Evolutionary conservation across 345 rosid genomes (phyloP).

Genomic region (Reutealis trisperma): DNA sequence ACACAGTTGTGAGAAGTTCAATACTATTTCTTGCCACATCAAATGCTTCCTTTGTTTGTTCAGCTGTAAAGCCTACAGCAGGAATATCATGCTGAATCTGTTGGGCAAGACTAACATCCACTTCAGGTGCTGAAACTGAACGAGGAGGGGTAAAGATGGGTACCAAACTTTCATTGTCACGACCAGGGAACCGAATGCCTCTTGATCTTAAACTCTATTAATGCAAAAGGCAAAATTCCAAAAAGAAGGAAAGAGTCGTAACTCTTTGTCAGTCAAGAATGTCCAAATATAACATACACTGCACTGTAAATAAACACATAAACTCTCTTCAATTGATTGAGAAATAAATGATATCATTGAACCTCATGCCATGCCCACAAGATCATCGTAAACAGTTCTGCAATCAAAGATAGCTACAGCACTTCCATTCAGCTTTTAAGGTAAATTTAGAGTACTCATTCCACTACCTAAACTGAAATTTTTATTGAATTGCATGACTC

Average conservation of each 20-base stretch:
- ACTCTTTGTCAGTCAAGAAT: background rate
- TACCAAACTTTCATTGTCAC: constrained; percentile 90
- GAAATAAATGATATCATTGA: background rate
- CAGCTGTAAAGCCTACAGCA: constrained; percentile 64
- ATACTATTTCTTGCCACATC: constrained; percentile 88
- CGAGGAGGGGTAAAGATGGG: constrained; percentile 95
- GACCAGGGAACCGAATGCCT: constrained; percentile 95
- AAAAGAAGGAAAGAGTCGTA: constrained; percentile 10
- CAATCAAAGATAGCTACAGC: background rate
- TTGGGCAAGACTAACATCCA: constrained; percentile 47
- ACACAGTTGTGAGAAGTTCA: constrained; percentile 78
- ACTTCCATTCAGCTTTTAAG: background rate
- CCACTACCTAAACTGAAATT: background rate
- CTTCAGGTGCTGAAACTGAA: constrained; percentile 64
- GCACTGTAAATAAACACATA: background rate
- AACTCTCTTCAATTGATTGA: background rate
- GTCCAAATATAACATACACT: constrained; percentile 3
- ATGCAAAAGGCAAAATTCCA: constrained; percentile 12
- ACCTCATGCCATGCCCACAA: background rate
- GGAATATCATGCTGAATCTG: constrained; percentile 57
- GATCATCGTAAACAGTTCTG: background rate
- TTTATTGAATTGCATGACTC: background rate
- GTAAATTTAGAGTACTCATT: background rate
- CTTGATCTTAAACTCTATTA: constrained; percentile 77
- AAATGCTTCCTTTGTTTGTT: constrained; percentile 89